Percentiles rank a stretch among this genome's conserved stretches.
Conservation (phyloP, 1,284 basidiomycete species). For the Cystobasidium sp. region DNA sequence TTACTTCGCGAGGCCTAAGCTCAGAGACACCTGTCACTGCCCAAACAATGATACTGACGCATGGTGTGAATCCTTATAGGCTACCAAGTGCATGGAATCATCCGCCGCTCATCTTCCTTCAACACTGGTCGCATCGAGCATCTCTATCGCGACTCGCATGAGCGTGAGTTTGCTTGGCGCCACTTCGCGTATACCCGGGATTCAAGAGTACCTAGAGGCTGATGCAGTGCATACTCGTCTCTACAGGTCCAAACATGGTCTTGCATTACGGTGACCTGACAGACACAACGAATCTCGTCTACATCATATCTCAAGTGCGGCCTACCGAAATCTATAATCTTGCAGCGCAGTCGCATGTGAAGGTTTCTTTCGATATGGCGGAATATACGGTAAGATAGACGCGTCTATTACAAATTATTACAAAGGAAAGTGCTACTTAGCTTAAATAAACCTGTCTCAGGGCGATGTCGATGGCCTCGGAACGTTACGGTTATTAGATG, state of each 20-base stretch:
- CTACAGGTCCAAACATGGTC: slow-evolving; percentile 67
- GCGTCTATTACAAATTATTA: too few relatives aligned
- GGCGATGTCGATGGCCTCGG: slow-evolving; percentile 89
- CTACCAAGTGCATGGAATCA: slow-evolving; percentile 87
- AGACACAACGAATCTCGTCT: slow-evolving; percentile 90
- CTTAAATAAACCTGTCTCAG: too few relatives aligned
- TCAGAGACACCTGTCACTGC: slow-evolving; percentile 1
- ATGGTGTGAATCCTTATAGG: slow-evolving; percentile 53
- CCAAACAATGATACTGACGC: neutral
- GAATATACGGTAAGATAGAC: slow-evolving; percentile 72
- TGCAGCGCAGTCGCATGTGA: slow-evolving; percentile 94
- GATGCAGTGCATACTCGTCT: neutral
- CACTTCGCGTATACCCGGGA: neutral
- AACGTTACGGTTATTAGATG: slow-evolving; percentile 86
- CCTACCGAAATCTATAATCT: slow-evolving; percentile 94
- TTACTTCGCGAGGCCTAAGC: slow-evolving; percentile 6
- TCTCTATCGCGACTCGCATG: slow-evolving; percentile 83
- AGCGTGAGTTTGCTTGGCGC: slow-evolving; percentile 60
- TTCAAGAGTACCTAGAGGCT: neutral
- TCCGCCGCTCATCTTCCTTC: slow-evolving; percentile 89
- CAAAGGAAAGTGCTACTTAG: too few relatives aligned
- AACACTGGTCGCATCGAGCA: slow-evolving; percentile 89
- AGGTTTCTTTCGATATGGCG: slow-evolving; percentile 95
- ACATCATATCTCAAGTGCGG: slow-evolving; percentile 84
- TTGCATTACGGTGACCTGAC: slow-evolving; percentile 83